Percentiles rank a stretch among this genome's conserved stretches.
These are phyloP conservation scores for Domatiomyces catenatus DNA, from an alignment of 2,329 filamentous ascomycete species.

Conservation along the genomic window DNA sequence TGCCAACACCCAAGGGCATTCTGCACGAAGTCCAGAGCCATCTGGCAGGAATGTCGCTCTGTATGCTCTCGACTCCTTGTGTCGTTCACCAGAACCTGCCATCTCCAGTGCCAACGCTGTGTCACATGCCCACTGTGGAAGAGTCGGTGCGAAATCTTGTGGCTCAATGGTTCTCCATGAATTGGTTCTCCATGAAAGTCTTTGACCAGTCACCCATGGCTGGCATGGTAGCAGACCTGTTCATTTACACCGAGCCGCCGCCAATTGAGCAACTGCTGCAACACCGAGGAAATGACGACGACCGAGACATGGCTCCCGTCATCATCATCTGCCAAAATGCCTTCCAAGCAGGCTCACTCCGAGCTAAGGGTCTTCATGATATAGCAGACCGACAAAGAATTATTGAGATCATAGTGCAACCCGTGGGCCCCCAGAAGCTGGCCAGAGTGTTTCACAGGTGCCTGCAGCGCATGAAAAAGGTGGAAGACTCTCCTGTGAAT, in stretches of 20 bases:
- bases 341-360: conserved; percentile 22
- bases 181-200: conserved; percentile 5
- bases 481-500: not conserved
- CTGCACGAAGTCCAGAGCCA: conserved; percentile 6
- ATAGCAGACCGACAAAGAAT: conserved; percentile 18
- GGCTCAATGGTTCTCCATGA: conserved; percentile 12
- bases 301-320: conserved; percentile 19
- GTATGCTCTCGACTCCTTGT: conserved; percentile 6
- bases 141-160: conserved; percentile 7
- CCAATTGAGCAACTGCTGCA: conserved; percentile 25
- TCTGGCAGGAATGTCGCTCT: conserved; percentile 7
- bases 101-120: not conserved
- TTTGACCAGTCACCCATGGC: conserved; percentile 2
- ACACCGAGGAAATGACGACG: conserved; percentile 20
- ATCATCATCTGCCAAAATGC: conserved; percentile 25
- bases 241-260: conserved; percentile 15
- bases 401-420: conserved; percentile 26
- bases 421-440: conserved; percentile 28
- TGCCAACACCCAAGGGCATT: conserved; percentile 1
- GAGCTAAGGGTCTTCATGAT: conserved; percentile 16
- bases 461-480: conserved; percentile 12
- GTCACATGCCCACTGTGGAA: conserved; percentile 10
- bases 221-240: conserved; percentile 8
- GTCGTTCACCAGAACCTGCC: not conserved
- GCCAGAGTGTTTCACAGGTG: conserved; percentile 21